Percentiles rank a stretch among this genome's conserved stretches.
Evolutionary conservation across 108 stramenopile genomes (phyloP).

Genomic region (Stephanodiscus minutulus): DNA sequence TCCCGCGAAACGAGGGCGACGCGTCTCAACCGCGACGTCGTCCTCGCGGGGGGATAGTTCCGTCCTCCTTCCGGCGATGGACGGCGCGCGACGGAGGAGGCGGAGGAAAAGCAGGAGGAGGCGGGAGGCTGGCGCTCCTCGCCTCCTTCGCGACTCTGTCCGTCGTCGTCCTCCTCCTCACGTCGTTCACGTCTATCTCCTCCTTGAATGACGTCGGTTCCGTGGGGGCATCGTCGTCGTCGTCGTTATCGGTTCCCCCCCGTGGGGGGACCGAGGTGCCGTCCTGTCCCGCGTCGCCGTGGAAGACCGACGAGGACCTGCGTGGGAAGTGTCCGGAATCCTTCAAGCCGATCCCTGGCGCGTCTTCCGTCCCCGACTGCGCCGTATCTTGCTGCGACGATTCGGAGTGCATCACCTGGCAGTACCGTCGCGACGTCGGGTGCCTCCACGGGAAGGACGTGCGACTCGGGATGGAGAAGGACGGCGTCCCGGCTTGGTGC

Average conservation of each 20-base stretch:
- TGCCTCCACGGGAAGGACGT: slow-evolving; percentile 58
- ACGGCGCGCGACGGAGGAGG: background rate
- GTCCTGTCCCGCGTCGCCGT: slow-evolving; percentile 39
- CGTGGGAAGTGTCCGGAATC: slow-evolving; percentile 52
- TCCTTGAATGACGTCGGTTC: background rate
- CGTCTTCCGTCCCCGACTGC: slow-evolving; percentile 37
- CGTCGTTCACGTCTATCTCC: background rate
- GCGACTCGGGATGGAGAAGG: slow-evolving; percentile 61
- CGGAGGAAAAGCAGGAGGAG: background rate
- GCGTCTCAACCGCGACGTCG: background rate
- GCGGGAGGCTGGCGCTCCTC: background rate
- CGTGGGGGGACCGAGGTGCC: slow-evolving; percentile 22
- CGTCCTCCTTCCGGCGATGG: background rate
- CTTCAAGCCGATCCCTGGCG: slow-evolving; percentile 13
- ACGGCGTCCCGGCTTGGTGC: slow-evolving; percentile 55
- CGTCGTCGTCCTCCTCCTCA: background rate
- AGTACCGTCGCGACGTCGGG: slow-evolving; percentile 52
- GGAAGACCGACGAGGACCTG: slow-evolving; percentile 58
- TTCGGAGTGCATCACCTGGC: slow-evolving; percentile 53
- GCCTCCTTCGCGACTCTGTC: background rate
- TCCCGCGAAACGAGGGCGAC: background rate
- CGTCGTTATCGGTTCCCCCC: background rate
- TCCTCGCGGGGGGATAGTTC: background rate
- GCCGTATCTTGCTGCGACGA: slow-evolving; percentile 48
- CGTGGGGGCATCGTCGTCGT: background rate